Conservation (phyloP, 371 early-diverging fungal genomes). For the Actinomortierella ambigua region DNA sequence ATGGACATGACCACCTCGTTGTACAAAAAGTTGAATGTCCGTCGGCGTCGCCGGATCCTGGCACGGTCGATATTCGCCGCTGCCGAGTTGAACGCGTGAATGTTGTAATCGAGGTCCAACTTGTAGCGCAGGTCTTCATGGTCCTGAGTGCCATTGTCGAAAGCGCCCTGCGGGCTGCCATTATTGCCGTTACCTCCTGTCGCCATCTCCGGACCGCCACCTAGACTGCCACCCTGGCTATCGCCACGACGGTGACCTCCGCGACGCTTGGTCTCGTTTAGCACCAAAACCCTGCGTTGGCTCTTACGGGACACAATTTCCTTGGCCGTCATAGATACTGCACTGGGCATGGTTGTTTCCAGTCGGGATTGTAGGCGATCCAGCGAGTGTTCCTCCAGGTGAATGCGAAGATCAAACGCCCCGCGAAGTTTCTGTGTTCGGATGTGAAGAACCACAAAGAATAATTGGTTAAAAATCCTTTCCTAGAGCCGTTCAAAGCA, state of each 20-base stretch:
- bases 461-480: too few relatives aligned
- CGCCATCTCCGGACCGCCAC: too few relatives aligned
- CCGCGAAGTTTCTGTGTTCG: constrained; percentile 27
- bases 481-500: too few relatives aligned
- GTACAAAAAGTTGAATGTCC: constrained; percentile 44
- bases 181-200: too few relatives aligned
- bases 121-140: constrained; percentile 9
- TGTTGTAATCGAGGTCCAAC: constrained; percentile 24
- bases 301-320: constrained; percentile 10
- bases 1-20: constrained; percentile 39
- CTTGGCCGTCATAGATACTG: constrained; percentile 32
- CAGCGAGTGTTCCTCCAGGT: constrained; percentile 37
- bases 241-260: too few relatives aligned
- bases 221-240: too few relatives aligned
- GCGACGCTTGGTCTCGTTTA: constrained; percentile 32
- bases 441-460: too few relatives aligned
- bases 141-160: neutral
- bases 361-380: constrained; percentile 29
- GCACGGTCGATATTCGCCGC: constrained; percentile 24
- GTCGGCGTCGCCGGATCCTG: constrained; percentile 19
- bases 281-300: constrained; percentile 22
- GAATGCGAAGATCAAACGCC: constrained; percentile 34
- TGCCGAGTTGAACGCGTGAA: constrained; percentile 40
- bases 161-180: too few relatives aligned
- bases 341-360: constrained; percentile 31